phyloP scores from a whole-genome alignment of 208 protist genomes.

The Acanthamoeba lenticulata region DNA sequence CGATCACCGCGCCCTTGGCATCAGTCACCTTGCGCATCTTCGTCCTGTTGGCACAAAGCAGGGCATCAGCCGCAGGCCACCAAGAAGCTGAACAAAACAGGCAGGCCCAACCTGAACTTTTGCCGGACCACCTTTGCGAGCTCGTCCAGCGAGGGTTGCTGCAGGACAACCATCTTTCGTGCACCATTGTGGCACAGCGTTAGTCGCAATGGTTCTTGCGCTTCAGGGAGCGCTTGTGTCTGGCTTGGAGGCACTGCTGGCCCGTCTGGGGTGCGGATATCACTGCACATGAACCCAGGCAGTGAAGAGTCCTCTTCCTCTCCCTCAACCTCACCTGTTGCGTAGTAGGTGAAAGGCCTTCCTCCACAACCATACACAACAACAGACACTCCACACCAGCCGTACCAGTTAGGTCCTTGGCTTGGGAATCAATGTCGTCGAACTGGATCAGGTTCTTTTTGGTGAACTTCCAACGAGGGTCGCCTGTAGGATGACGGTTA shows the following conservation, averaged over 20 bases:
- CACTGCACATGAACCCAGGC: not conserved
- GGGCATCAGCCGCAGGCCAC: not conserved
- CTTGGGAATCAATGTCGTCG: not conserved
- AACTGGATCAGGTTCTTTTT: slow-evolving; percentile 43
- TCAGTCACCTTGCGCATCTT: not conserved
- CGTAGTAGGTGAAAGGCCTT: too few species aligned
- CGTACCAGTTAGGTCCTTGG: not conserved
- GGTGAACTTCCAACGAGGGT: not conserved
- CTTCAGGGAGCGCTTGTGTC: not conserved
- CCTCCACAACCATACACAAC: not conserved
- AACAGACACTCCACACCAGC: too few species aligned
- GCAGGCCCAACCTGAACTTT: not conserved
- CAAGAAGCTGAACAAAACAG: not conserved
- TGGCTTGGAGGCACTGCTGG: not conserved
- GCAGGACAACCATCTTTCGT: not conserved
- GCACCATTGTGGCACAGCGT: not conserved
- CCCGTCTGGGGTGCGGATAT: too few species aligned
- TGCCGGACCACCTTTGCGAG: not conserved
- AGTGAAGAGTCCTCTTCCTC: not conserved
- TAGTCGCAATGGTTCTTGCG: not conserved
- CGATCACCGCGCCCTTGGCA: not conserved
- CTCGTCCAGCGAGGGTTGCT: not conserved
- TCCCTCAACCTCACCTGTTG: not conserved
- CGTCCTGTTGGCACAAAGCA: not conserved
- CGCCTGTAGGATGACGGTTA: not conserved